These are phyloP conservation scores for Drechslerella dactyloides DNA, from an alignment of 2,329 filamentous ascomycete genomes.

Conservation along the genomic window DNA sequence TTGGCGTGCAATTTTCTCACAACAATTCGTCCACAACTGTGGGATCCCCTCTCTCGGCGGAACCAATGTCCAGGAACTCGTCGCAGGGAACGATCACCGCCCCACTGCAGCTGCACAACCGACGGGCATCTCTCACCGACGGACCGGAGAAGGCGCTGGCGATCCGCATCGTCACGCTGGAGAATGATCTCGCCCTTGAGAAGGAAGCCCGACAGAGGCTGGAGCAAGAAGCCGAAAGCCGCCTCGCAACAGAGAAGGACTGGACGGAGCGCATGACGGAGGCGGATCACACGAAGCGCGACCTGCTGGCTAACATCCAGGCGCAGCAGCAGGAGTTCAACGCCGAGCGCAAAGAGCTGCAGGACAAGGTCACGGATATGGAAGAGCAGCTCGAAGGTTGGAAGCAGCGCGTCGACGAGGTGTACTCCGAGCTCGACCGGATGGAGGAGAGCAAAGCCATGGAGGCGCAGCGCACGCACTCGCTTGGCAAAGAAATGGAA, in stretches of 20 bases:
- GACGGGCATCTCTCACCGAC: conserved; percentile 58
- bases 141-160: conserved; percentile 65
- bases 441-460: conserved; percentile 80
- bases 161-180: conserved; percentile 71
- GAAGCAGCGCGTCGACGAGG: conserved; percentile 67
- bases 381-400: conserved; percentile 67
- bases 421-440: conserved; percentile 89
- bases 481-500: conserved; percentile 74
- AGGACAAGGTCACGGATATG: conserved; percentile 77
- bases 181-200: conserved; percentile 77
- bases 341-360: conserved; percentile 80
- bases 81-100: conserved; percentile 62
- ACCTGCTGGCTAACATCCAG: conserved; percentile 93
- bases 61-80: conserved; percentile 61
- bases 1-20: conserved; percentile 56
- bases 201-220: conserved; percentile 71
- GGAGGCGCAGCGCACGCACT: conserved; percentile 71
- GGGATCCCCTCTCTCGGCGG: conserved; percentile 59
- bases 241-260: conserved; percentile 65
- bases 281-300: conserved; percentile 87
- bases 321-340: conserved; percentile 87
- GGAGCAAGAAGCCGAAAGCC: conserved; percentile 72
- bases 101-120: conserved; percentile 60
- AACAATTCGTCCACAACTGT: conserved; percentile 63
- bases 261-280: conserved; percentile 78